Percentiles rank a stretch among this genome's conserved stretches.
Evolutionary conservation across 768 basidiomycete genomes (phyloP).

Genomic region (Tricholoma bakamatsutake): DNA sequence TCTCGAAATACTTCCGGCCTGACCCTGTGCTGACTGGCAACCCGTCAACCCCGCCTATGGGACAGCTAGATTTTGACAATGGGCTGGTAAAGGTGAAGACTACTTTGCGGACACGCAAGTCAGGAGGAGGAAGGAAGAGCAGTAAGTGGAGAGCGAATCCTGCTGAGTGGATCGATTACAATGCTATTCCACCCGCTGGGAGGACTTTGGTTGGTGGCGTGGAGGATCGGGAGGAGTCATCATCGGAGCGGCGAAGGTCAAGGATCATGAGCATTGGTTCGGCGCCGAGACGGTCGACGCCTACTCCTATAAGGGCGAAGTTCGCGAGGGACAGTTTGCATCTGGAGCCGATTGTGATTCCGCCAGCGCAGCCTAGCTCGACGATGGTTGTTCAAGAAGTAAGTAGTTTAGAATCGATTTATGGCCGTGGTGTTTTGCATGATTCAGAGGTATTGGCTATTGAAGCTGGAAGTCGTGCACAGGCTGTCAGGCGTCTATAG

Average conservation of each 20-base stretch:
- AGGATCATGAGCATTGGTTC: conserved; percentile 37
- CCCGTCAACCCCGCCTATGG: conserved; percentile 4
- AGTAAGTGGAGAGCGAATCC: background rate
- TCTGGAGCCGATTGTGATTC: conserved; percentile 28
- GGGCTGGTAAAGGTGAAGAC: conserved; percentile 4
- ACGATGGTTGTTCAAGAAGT: conserved; percentile 16
- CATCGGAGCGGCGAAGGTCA: conserved; percentile 9
- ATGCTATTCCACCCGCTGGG: conserved; percentile 9
- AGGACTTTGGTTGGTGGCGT: background rate
- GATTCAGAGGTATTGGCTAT: conserved; percentile 30
- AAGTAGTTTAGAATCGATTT: conserved; percentile 16
- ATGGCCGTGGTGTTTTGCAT: conserved; percentile 17
- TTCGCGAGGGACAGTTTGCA: conserved; percentile 26
- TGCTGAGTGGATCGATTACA: conserved; percentile 12
- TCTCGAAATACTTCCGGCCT: background rate
- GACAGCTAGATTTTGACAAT: conserved; percentile 2
- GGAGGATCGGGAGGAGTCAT: conserved; percentile 2
- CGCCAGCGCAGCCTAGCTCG: conserved; percentile 19
- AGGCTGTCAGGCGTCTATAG: background rate
- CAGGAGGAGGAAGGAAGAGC: background rate
- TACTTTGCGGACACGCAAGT: background rate
- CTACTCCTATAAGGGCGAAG: conserved; percentile 21
- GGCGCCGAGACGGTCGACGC: conserved; percentile 30
- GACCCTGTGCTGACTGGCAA: background rate
- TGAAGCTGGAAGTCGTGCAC: conserved; percentile 15